Percentiles rank a stretch among this genome's conserved stretches.
phyloP scores from a whole-genome alignment of 176 grass and related monocot genomes.

The Otatea glauca region DNA sequence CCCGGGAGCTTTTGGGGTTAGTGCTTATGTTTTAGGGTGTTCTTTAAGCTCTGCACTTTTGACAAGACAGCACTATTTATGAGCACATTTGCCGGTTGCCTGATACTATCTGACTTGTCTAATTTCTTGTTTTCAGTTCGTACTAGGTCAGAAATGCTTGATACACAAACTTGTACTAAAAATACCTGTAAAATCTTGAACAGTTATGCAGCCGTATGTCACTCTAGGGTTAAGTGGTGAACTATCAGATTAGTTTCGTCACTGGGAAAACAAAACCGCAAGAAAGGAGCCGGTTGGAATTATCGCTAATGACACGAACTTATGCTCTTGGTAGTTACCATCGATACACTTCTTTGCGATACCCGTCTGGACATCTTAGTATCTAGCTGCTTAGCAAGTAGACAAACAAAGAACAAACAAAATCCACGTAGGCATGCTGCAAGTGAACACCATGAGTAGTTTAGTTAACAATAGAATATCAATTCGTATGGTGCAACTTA shows the following conservation, averaged over 20 bases:
- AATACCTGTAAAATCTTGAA: background rate
- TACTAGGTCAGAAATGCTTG: background rate
- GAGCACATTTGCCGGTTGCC: background rate
- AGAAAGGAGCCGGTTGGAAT: slow-evolving; percentile 19
- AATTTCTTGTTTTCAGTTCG: background rate
- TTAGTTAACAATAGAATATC: background rate
- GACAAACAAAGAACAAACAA: slow-evolving; percentile 9
- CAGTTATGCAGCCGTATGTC: background rate
- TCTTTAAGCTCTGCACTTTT: background rate
- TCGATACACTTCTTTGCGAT: slow-evolving; percentile 8
- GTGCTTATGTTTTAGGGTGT: slow-evolving; percentile 22
- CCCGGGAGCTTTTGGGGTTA: too few relatives aligned
- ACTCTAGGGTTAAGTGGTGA: background rate
- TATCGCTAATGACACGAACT: slow-evolving; percentile 4
- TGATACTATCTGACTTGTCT: background rate
- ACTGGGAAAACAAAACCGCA: background rate
- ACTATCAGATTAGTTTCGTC: background rate
- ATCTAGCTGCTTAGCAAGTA: slow-evolving; percentile 4
- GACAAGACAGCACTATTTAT: slow-evolving; percentile 7
- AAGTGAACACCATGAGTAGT: background rate
- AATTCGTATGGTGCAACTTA: background rate
- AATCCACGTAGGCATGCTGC: background rate
- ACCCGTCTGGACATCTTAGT: background rate
- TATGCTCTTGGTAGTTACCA: slow-evolving; percentile 27
- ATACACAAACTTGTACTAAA: background rate